A percentile compares a stretch with the other conserved stretches of the same genome.
Conservation (phyloP, 148 eudicot genomes). For the Cornus controversa region DNA sequence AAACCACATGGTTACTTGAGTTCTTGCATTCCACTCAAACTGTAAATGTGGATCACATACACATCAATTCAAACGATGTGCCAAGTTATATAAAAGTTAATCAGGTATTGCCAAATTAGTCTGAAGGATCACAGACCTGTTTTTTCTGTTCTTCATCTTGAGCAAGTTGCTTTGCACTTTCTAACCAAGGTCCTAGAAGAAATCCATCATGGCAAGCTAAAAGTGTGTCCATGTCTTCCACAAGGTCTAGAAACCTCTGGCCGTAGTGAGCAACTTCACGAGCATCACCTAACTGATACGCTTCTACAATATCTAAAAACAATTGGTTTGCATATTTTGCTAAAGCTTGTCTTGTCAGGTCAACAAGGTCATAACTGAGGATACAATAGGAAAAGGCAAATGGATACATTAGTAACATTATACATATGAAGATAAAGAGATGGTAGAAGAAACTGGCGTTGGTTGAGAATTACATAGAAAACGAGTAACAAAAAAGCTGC, state of each 20-base stretch:
- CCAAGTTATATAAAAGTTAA: background rate
- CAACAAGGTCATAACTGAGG: conserved; percentile 51
- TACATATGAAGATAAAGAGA: background rate
- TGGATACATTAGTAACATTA: too few species aligned
- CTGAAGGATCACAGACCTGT: conserved; percentile 27
- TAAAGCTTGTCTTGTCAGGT: conserved; percentile 53
- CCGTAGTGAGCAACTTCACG: conserved; percentile 25
- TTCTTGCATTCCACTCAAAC: conserved; percentile 64
- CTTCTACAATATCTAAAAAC: conserved; percentile 32
- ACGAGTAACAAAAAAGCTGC: background rate
- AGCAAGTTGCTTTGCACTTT: conserved; percentile 52
- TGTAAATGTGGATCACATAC: conserved; percentile 14
- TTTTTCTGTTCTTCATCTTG: conserved; percentile 41
- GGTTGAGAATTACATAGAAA: background rate
- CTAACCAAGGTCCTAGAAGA: conserved; percentile 59
- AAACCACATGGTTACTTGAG: conserved; percentile 62
- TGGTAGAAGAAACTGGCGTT: background rate
- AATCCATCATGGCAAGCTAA: conserved; percentile 53
- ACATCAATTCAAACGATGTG: background rate
- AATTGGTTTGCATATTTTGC: conserved; percentile 51
- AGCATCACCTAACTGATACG: conserved; percentile 31
- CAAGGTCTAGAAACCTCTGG: conserved; percentile 45
- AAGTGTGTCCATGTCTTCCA: conserved; percentile 47
- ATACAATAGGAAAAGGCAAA: background rate
- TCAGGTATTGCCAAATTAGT: background rate